These are phyloP conservation scores for Aspergillus udagawae DNA, from an alignment of 2,329 filamentous ascomycete species.

Conservation along the genomic window DNA sequence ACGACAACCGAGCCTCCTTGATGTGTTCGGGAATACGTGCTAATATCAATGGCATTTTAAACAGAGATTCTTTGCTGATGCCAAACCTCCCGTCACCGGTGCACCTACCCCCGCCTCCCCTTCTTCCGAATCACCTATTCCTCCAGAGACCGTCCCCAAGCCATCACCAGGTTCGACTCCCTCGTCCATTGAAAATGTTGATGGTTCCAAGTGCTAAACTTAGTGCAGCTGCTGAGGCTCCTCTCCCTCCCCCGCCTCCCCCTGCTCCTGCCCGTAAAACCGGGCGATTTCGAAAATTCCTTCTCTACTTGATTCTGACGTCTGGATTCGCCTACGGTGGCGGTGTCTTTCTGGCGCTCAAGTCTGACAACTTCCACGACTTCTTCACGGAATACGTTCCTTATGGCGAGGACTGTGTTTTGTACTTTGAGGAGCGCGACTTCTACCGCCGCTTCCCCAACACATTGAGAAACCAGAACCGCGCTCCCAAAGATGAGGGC, in stretches of 20 bases:
- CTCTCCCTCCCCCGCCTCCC: conserved; percentile 37
- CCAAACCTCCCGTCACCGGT: conserved; percentile 37
- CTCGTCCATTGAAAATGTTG: conserved; percentile 7
- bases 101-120: conserved; percentile 42
- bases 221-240: conserved; percentile 33
- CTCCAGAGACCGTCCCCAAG: conserved; percentile 47
- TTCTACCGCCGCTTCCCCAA: conserved; percentile 80
- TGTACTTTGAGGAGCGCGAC: conserved; percentile 92
- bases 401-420: conserved; percentile 87
- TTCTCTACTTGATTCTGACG: conserved; percentile 73
- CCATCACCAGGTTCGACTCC: conserved; percentile 35
- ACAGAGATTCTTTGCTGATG: conserved; percentile 51
- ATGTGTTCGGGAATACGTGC: conserved; percentile 24
- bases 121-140: conserved; percentile 45
- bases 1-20: conserved; percentile 21
- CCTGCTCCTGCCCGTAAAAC: conserved; percentile 57
- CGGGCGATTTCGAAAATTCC: conserved; percentile 71
- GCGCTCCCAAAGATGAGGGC: conserved; percentile 49
- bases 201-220: conserved; percentile 30
- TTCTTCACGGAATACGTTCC: conserved; percentile 98
- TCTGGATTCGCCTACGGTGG: conserved; percentile 76
- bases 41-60: conserved; percentile 7
- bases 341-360: conserved; percentile 85
- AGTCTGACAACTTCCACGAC: conserved; percentile 98
- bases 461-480: conserved; percentile 47